Percentiles rank a stretch among this genome's conserved stretches.
Conservation (phyloP, 2,329 filamentous ascomycete genomes). For the Fusarium siculi region DNA sequence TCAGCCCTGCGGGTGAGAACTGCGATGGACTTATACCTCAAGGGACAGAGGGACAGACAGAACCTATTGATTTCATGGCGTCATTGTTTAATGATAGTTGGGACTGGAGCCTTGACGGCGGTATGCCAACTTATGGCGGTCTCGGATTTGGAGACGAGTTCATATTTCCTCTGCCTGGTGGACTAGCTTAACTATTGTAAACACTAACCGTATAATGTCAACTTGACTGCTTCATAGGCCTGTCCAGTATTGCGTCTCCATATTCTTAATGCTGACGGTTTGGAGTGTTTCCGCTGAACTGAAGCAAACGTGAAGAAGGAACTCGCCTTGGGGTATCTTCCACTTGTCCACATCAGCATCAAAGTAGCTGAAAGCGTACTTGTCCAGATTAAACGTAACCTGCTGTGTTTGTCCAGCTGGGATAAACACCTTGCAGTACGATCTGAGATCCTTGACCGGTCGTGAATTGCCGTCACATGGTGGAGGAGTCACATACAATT, state of each 20-base stretch:
- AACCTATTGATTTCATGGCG: neutral
- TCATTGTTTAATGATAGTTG: neutral
- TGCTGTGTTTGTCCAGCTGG: fast-evolving
- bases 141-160: neutral
- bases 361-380: slow-evolving; percentile 13
- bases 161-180: neutral
- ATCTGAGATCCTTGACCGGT: neutral
- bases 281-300: neutral
- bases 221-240: neutral
- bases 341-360: neutral
- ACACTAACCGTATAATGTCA: fast-evolving
- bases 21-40: too few species aligned
- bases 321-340: neutral
- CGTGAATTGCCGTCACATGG: neutral
- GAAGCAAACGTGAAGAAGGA: neutral
- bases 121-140: neutral
- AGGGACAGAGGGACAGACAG: neutral
- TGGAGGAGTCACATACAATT: neutral
- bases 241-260: neutral
- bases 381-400: neutral
- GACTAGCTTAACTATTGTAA: neutral
- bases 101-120: slow-evolving; percentile 4
- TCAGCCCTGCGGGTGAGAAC: neutral
- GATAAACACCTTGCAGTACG: neutral
- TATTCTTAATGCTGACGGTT: neutral